Base-by-base conservation (phyloP, 2,329 filamentous ascomycete genomes). In the Cladosporium sp. region DNA sequence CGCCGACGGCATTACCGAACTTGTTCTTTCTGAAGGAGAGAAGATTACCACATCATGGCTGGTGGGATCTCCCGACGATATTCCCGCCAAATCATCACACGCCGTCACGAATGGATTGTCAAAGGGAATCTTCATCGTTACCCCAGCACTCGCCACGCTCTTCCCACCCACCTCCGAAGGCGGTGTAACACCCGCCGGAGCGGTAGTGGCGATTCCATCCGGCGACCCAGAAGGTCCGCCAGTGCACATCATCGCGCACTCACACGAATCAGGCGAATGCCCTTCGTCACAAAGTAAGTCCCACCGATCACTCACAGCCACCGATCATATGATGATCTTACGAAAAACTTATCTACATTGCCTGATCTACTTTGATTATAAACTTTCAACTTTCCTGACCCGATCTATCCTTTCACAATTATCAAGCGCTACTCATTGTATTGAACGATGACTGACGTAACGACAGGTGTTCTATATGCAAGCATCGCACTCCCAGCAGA, bases 291-390 rank as follows among this genome's bases (percentile, higher is more conserved):
- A 98, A 88, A 89, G 94, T 99, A 87, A 92, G 94, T 91, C 58
- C 66, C 28, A 65, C 51, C 68, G 51, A 66, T 68, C 69, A 47
- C 44, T 44, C 68, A 67, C 67, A 49, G 7, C 11, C 28, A 61
- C 64, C 47, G 47, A 52, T 30, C 41, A 36, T 76, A 90, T 93
- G 94, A 97, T 98, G 93, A 97, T 80, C 66, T 81, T 84, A 84
- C 80, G 86, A 96, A 95, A 64, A 92, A 93, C 93, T 98, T 98
- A 98, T 97, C 94, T 97, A 98, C 94, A 97, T 98, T 98, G 93
- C 91, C 94, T 93, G 94, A 96, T 90, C 82, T 82, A 79, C 85
- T 86, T 90, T 96, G 93, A 96, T 88, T 93, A 95, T 86, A 57
- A 64, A 64, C 36, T 57, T 64, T 64, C 84, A 78, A 84, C 84